Conservation (phyloP, 2,329 filamentous ascomycete species). For the Calonectria montana region DNA sequence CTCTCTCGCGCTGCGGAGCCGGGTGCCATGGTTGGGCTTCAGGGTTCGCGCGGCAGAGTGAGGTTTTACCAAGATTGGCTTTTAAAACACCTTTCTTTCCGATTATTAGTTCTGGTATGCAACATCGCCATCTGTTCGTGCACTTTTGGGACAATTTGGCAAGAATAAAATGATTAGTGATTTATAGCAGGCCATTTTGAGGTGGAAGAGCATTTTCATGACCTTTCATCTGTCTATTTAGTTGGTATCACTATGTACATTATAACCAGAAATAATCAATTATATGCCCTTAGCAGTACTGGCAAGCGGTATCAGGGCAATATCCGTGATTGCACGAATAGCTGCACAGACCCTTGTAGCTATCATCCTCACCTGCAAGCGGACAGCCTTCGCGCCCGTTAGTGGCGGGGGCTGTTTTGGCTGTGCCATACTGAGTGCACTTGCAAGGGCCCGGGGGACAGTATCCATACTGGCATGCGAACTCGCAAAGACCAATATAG, state of each 20-base stretch:
- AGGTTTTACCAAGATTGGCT: neutral
- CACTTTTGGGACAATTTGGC: too few species aligned
- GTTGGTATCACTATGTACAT: too few species aligned
- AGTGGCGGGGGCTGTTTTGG: constrained; percentile 36
- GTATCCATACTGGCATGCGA: constrained; percentile 46
- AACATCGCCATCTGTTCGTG: too few species aligned
- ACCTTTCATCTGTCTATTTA: too few species aligned
- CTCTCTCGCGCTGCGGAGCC: constrained; percentile 75
- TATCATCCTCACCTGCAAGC: constrained; percentile 44
- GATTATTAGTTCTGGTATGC: too few species aligned
- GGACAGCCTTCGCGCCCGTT: constrained; percentile 49
- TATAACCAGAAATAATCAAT: too few species aligned
- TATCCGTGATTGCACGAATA: constrained; percentile 60
- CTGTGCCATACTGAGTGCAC: constrained; percentile 46
- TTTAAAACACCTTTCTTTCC: too few species aligned
- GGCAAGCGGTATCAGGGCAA: constrained; percentile 51
- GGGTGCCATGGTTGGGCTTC: constrained; percentile 58
- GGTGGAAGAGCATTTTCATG: too few species aligned
- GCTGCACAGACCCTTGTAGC: constrained; percentile 58
- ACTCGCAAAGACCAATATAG: constrained; percentile 51
- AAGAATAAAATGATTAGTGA: too few species aligned
- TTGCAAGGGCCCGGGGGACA: constrained; percentile 49
- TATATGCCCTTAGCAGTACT: constrained; percentile 20
- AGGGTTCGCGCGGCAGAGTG: constrained; percentile 26
- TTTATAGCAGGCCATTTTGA: too few species aligned